Percentiles rank a stretch among this genome's conserved stretches.
Evolutionary conservation across 345 rosid genomes (phyloP).

Genomic region (Euphorbia peplus): DNA sequence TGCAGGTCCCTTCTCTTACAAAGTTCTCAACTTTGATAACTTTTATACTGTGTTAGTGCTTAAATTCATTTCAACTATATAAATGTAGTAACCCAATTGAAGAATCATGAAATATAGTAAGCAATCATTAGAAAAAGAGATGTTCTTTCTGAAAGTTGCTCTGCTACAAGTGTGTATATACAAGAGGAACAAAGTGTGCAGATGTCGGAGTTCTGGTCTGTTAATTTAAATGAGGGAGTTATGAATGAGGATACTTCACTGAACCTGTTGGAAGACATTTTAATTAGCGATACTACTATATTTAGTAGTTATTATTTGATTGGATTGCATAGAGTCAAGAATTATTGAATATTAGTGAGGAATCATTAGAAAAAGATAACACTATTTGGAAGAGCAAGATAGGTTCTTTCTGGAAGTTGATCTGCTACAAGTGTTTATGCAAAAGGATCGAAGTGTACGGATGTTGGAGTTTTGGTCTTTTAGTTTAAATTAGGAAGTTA

Average conservation of each 20-base stretch:
- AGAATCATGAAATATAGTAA: too few species aligned
- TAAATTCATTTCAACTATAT: background rate
- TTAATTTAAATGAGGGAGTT: background rate
- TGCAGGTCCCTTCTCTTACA: conserved; percentile 47
- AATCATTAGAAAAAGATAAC: background rate
- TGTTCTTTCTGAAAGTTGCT: background rate
- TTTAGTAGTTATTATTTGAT: background rate
- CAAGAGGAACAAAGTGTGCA: background rate
- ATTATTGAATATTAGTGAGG: background rate
- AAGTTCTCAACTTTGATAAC: too few species aligned
- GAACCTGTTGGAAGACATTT: background rate
- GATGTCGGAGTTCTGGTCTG: background rate
- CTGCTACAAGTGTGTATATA: too few species aligned
- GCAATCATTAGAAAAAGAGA: background rate
- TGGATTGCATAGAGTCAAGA: background rate
- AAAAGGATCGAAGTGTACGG: background rate
- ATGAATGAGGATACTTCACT: background rate
- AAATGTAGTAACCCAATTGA: background rate
- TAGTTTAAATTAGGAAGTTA: background rate
- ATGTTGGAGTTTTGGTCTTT: background rate
- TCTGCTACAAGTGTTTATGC: background rate
- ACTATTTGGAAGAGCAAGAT: too few species aligned
- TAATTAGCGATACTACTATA: too few species aligned
- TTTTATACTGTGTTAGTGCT: background rate
- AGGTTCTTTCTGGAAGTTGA: background rate